Percentiles rank a stretch among this genome's conserved stretches.
Evolutionary conservation across 768 basidiomycete species (phyloP).

Genomic region (Suillus fuscotomentosus): DNA sequence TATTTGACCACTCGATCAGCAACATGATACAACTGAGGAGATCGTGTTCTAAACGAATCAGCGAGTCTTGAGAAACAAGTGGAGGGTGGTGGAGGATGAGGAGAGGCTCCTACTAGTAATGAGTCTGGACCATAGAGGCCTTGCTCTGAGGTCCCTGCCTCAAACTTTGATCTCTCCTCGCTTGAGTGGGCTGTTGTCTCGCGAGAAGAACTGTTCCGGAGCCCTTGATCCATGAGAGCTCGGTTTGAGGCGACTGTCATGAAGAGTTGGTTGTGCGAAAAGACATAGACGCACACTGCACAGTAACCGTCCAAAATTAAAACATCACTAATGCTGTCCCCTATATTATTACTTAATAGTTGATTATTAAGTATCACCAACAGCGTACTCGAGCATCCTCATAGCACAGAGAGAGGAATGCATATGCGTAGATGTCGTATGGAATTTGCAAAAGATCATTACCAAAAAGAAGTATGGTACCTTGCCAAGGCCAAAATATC

Average conservation of each 20-base stretch:
- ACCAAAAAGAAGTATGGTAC: neutral
- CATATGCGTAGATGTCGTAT: neutral
- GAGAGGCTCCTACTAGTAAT: neutral
- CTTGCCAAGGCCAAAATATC: neutral
- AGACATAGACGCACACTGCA: neutral
- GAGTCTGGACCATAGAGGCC: neutral
- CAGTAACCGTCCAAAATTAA: conserved; percentile 1
- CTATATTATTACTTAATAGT: neutral
- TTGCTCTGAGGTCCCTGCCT: neutral
- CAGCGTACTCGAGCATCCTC: neutral
- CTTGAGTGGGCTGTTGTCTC: conserved; percentile 14
- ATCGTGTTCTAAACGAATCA: neutral
- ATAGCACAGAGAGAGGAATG: neutral
- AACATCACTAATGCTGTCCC: neutral
- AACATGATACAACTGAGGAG: conserved; percentile 18
- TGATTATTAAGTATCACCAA: neutral
- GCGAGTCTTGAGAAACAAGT: conserved; percentile 8
- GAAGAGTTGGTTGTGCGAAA: neutral
- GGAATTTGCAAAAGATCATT: neutral
- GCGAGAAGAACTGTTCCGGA: conserved; percentile 8
- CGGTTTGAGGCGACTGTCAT: neutral
- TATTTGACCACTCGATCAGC: conserved; percentile 29
- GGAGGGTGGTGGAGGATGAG: neutral
- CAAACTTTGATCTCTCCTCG: conserved; percentile 1
- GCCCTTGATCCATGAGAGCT: conserved; percentile 3